phyloP scores from a whole-genome alignment of 768 basidiomycete genomes.

The Tylopilus sp. region DNA sequence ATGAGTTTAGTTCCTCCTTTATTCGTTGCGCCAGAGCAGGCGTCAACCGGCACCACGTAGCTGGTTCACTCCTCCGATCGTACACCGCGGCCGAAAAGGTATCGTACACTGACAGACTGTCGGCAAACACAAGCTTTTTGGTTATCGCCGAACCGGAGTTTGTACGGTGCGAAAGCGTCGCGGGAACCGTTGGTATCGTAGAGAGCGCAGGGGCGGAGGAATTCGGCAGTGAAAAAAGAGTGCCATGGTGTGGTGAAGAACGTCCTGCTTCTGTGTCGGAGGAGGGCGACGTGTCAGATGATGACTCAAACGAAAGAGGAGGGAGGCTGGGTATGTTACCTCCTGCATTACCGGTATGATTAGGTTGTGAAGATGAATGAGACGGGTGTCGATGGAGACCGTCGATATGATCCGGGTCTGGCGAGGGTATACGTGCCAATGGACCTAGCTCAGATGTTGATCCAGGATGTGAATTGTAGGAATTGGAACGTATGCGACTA shows the following conservation, averaged over 20 bases:
- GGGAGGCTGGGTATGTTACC: constrained; percentile 43
- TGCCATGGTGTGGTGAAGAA: constrained; percentile 33
- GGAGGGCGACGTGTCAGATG: constrained; percentile 33
- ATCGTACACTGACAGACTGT: constrained; percentile 90
- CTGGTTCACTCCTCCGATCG: constrained; percentile 92
- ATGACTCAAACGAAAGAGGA: constrained; percentile 53
- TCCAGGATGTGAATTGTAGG: constrained; percentile 57
- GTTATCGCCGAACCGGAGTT: constrained; percentile 70
- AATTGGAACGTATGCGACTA: constrained; percentile 73
- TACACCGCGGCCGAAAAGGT: constrained; percentile 93
- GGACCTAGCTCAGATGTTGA: constrained; percentile 61
- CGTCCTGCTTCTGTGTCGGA: constrained; percentile 37
- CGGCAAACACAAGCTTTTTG: constrained; percentile 85
- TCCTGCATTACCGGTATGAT: constrained; percentile 20
- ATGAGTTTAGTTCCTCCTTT: constrained; percentile 97
- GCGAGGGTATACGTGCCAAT: constrained; percentile 75
- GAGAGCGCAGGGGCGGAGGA: constrained; percentile 88
- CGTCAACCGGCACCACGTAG: constrained; percentile 95
- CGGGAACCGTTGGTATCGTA: constrained; percentile 42
- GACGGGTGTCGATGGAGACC: constrained; percentile 72
- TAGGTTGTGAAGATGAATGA: constrained; percentile 45
- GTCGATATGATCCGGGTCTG: constrained; percentile 84
- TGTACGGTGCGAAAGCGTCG: constrained; percentile 66
- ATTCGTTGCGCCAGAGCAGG: constrained; percentile 93
- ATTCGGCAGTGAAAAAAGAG: constrained; percentile 77